A percentile compares a stretch with the other conserved stretches of the same genome.
Evolutionary conservation across 2,329 filamentous ascomycete genomes (phyloP).

Genomic region (Venturiaceae sp.): DNA sequence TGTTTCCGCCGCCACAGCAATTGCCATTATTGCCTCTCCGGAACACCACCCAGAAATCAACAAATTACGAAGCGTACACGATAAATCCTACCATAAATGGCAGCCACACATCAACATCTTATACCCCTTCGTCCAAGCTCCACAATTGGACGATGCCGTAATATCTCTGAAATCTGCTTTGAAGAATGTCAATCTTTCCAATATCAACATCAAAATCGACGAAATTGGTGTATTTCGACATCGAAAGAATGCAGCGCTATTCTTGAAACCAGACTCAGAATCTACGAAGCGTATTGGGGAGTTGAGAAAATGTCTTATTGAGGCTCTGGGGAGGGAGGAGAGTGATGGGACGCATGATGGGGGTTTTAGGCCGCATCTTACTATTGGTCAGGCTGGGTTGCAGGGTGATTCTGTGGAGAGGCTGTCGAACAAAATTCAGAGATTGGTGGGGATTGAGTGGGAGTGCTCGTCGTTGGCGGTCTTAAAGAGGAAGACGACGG

Average conservation of each 20-base stretch:
- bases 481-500: neutral
- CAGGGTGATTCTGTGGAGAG: neutral
- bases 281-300: neutral
- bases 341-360: neutral
- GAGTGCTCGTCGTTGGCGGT: neutral
- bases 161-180: slow-evolving; percentile 29
- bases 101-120: slow-evolving; percentile 57
- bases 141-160: slow-evolving; percentile 35
- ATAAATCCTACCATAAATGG: slow-evolving; percentile 52
- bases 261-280: neutral
- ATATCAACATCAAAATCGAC: neutral
- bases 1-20: slow-evolving; percentile 33
- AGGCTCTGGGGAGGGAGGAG: neutral
- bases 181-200: neutral
- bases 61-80: slow-evolving; percentile 50
- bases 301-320: neutral
- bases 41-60: slow-evolving; percentile 41
- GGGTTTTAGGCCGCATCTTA: neutral
- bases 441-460: neutral
- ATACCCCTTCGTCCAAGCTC: slow-evolving; percentile 52
- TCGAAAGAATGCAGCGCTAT: slow-evolving; percentile 4
- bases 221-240: neutral
- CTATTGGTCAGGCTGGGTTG: slow-evolving; percentile 1
- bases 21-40: slow-evolving; percentile 49
- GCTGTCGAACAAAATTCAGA: neutral